phyloP scores from a whole-genome alignment of 768 basidiomycete genomes.

The Leccinum boreale region DNA sequence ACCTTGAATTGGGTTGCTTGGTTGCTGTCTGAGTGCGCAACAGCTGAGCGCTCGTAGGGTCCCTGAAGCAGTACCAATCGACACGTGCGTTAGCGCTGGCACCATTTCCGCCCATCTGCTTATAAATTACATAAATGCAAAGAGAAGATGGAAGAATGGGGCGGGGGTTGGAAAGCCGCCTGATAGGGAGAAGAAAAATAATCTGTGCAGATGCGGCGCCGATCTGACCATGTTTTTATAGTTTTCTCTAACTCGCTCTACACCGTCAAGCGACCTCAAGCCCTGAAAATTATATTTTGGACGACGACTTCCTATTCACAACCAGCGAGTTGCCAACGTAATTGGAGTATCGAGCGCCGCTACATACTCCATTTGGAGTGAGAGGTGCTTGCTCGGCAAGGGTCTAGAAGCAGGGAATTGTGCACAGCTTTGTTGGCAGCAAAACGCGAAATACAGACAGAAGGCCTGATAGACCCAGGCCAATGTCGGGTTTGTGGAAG shows the following conservation, averaged over 20 bases:
- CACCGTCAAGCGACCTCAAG: constrained; percentile 52
- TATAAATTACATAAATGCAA: not conserved
- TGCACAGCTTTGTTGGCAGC: constrained; percentile 40
- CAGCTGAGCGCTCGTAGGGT: not conserved
- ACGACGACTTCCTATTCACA: constrained; percentile 50
- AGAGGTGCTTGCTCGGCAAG: constrained; percentile 65
- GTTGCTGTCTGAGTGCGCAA: not conserved
- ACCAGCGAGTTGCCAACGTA: constrained; percentile 62
- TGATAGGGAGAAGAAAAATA: not conserved
- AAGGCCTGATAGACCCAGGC: constrained; percentile 51
- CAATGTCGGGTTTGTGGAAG: constrained; percentile 30
- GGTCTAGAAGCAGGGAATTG: constrained; percentile 47
- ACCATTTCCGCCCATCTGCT: not conserved
- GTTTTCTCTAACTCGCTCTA: constrained; percentile 69
- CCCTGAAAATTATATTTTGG: constrained; percentile 61
- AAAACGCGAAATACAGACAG: constrained; percentile 45
- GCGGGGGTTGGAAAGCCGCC: not conserved
- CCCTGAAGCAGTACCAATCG: not conserved
- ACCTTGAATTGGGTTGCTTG: not conserved
- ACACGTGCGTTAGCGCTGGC: not conserved
- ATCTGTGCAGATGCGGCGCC: not conserved
- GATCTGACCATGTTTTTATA: constrained; percentile 38
- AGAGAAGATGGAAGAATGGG: not conserved
- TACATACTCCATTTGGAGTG: constrained; percentile 51
- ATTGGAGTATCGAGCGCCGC: constrained; percentile 67